Conservation (phyloP, 768 basidiomycete species). For the Mycena galopus region DNA sequence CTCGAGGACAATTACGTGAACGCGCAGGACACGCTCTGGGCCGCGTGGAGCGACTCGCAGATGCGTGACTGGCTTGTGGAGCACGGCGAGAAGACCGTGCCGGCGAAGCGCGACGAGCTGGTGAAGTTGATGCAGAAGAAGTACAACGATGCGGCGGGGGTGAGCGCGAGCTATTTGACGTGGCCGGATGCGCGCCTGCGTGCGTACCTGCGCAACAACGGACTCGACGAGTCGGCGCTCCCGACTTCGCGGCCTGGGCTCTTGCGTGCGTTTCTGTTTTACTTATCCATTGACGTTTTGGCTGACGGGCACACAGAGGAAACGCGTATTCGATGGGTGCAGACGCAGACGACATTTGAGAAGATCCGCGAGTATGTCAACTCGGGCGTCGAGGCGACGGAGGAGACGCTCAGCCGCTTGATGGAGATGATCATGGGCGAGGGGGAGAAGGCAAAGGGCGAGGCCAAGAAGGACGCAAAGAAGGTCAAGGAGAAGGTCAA, state of each 20-base stretch:
- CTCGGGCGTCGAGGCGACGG: slow-evolving; percentile 76
- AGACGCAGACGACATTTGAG: slow-evolving; percentile 70
- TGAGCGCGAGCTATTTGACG: slow-evolving; percentile 75
- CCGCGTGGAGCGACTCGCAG: slow-evolving; percentile 80
- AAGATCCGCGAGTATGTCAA: slow-evolving; percentile 77
- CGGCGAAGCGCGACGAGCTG: slow-evolving; percentile 82
- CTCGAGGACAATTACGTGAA: slow-evolving; percentile 80
- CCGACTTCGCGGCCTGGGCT: slow-evolving; percentile 80
- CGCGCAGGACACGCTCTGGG: slow-evolving; percentile 71
- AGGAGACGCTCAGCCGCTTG: slow-evolving; percentile 76
- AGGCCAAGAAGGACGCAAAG: slow-evolving; percentile 34
- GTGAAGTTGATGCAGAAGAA: slow-evolving; percentile 79
- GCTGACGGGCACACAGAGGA: slow-evolving; percentile 76
- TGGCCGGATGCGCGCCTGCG: slow-evolving; percentile 97
- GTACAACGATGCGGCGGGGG: slow-evolving; percentile 61
- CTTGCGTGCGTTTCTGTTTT: slow-evolving; percentile 63
- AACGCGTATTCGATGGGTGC: slow-evolving; percentile 83
- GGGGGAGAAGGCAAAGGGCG: slow-evolving; percentile 45
- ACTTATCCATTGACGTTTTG: slow-evolving; percentile 31
- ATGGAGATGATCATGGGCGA: slow-evolving; percentile 61
- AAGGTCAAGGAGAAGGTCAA: background rate
- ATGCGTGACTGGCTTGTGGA: slow-evolving; percentile 81
- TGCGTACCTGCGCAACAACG: slow-evolving; percentile 86
- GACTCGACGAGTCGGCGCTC: slow-evolving; percentile 76
- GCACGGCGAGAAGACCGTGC: slow-evolving; percentile 73